These are phyloP conservation scores for Moelleriella libera DNA, from an alignment of 2,329 filamentous ascomycete genomes.

Conservation along the genomic window DNA sequence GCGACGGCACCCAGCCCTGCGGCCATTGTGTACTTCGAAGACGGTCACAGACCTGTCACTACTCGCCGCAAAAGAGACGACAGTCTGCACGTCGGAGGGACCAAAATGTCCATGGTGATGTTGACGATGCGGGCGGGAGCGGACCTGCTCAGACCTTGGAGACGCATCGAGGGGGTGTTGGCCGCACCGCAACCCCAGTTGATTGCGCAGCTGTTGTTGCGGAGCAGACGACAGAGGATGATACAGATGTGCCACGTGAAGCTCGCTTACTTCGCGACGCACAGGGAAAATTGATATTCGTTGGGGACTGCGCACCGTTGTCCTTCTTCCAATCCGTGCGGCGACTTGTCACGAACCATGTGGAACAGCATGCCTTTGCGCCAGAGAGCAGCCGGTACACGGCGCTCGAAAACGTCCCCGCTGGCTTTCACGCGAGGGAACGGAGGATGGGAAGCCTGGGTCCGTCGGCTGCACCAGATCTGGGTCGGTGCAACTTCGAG, in stretches of 20 bases:
- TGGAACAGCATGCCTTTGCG: constrained; percentile 35
- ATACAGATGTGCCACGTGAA: constrained; percentile 39
- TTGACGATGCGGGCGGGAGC: not conserved
- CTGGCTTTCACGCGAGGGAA: constrained; percentile 6
- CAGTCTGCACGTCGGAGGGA: not conserved
- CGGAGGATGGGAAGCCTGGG: not conserved
- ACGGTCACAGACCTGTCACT: constrained; percentile 28
- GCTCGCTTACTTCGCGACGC: constrained; percentile 36
- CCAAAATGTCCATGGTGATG: not conserved
- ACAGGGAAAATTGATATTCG: constrained; percentile 39
- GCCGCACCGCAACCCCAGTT: too few relatives aligned
- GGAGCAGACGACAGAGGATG: constrained; percentile 24
- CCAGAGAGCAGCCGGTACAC: constrained; percentile 35
- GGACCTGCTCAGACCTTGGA: not conserved
- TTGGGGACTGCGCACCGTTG: constrained; percentile 40
- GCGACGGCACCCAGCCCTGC: constrained; percentile 38
- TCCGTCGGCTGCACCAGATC: constrained; percentile 9
- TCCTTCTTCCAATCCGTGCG: constrained; percentile 42
- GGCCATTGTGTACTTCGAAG: constrained; percentile 31
- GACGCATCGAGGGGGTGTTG: constrained; percentile 4
- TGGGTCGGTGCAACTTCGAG: constrained; percentile 13
- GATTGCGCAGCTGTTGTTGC: not conserved
- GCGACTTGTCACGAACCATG: constrained; percentile 32
- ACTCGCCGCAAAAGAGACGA: constrained; percentile 29
- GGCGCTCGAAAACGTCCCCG: constrained; percentile 29